phyloP scores from a whole-genome alignment of 1,139 yeast genomes.

The Magnusiomyces fungicola region DNA sequence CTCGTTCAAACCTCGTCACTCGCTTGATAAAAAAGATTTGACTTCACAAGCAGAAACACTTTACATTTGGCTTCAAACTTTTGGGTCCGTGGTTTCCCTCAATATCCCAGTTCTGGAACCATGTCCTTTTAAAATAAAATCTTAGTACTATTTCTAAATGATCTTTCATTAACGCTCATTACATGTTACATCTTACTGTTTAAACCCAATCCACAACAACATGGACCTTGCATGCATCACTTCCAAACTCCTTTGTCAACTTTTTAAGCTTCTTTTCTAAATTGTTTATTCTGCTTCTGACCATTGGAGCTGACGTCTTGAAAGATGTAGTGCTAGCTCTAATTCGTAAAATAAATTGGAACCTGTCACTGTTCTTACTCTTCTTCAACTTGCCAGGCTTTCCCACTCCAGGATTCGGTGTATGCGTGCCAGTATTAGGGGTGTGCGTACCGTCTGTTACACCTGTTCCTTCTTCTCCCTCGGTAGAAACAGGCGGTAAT shows the following conservation, averaged over 20 bases:
- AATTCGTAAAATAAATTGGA: slow-evolving; percentile 23
- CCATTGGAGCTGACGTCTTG: slow-evolving; percentile 27
- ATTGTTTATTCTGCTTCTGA: slow-evolving; percentile 23
- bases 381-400: no score
- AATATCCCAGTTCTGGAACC: neutral
- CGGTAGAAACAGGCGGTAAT: no score
- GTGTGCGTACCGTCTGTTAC: no score
- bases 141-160: no score
- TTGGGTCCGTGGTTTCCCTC: slow-evolving; percentile 20
- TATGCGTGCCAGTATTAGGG: no score
- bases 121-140: no score
- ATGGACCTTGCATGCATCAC: slow-evolving; percentile 18
- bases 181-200: no score
- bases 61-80: slow-evolving; percentile 24
- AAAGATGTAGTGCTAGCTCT: slow-evolving; percentile 22
- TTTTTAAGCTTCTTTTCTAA: slow-evolving; percentile 29
- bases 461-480: no score
- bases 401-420: no score
- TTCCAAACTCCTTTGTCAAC: slow-evolving; percentile 26
- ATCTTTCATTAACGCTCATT: no score
- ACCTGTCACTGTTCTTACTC: slow-evolving; percentile 19
- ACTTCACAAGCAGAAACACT: neutral
- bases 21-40: neutral
- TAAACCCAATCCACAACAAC: slow-evolving; percentile 24
- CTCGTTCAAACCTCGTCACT: no score